Conservation (phyloP, 331 rosid genomes). For the Cydonia oblonga region DNA sequence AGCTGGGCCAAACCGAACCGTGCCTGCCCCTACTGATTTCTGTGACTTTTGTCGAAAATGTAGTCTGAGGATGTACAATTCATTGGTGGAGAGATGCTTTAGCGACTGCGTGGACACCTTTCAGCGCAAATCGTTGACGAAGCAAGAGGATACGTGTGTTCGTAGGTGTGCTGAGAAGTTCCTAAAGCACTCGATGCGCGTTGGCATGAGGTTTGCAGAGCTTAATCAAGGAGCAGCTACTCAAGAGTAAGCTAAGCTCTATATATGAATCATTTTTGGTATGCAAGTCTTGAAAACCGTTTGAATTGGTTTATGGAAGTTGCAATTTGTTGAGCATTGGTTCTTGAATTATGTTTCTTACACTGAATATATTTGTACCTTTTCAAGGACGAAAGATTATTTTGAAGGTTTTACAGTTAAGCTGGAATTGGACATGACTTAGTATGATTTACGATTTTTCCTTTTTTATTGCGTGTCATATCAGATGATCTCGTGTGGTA, state of each 20-base stretch:
- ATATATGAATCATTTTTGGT: background rate
- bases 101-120: constrained; percentile 51
- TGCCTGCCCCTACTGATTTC: background rate
- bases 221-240: constrained; percentile 46
- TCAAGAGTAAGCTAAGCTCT: constrained; percentile 17
- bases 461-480: background rate
- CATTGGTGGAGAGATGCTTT: constrained; percentile 73
- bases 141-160: constrained; percentile 74
- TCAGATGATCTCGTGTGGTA: background rate
- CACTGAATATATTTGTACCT: background rate
- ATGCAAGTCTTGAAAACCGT: background rate
- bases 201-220: constrained; percentile 47
- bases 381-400: background rate
- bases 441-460: background rate
- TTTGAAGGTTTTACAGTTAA: background rate
- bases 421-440: background rate
- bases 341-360: background rate
- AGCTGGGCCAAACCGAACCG: background rate
- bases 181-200: constrained; percentile 46
- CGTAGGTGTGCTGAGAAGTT: constrained; percentile 78
- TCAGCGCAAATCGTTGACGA: constrained; percentile 57
- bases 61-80: constrained; percentile 78
- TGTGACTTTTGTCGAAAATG: constrained; percentile 3
- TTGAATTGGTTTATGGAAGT: background rate
- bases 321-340: background rate